Percentiles rank a stretch among this genome's conserved stretches.
These are phyloP conservation scores for Amaranthus palmeri DNA, from an alignment of 148 eudicot species.

Conservation along the genomic window DNA sequence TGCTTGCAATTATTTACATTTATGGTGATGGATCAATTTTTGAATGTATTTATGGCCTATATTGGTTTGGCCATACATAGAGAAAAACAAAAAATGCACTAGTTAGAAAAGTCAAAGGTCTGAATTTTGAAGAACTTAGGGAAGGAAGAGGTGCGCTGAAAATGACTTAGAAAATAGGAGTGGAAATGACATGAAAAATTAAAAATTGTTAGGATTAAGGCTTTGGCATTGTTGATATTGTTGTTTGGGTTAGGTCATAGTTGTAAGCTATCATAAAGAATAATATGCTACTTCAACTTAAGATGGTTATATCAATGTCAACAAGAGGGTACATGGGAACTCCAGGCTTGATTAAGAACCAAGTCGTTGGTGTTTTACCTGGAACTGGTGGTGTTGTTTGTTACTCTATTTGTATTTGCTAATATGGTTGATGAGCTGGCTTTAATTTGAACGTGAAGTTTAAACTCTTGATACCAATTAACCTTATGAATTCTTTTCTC, in stretches of 20 bases:
- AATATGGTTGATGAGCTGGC: neutral
- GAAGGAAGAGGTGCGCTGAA: no score
- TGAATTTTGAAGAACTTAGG: no score
- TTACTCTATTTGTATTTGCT: neutral
- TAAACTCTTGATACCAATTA: neutral
- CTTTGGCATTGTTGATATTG: no score
- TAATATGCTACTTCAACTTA: neutral
- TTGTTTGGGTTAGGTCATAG: no score
- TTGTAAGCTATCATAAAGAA: neutral
- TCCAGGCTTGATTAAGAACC: neutral
- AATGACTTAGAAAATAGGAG: no score
- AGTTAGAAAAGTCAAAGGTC: no score
- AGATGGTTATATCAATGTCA: neutral
- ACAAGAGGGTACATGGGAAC: neutral
- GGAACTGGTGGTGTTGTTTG: neutral
- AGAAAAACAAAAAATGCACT: no score
- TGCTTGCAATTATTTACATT: neutral
- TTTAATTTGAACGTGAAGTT: no score
- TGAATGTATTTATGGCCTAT: no score
- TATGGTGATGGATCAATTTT: neutral
- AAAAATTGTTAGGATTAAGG: no score
- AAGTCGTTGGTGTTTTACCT: neutral
- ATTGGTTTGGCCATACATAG: no score
- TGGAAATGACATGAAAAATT: no score
- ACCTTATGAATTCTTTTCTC: neutral